Evolutionary conservation across 805 yeast genomes (phyloP), one percentile per base, ranked within the genome.

Genomic region (Isabelozyma rhagii): DNA sequence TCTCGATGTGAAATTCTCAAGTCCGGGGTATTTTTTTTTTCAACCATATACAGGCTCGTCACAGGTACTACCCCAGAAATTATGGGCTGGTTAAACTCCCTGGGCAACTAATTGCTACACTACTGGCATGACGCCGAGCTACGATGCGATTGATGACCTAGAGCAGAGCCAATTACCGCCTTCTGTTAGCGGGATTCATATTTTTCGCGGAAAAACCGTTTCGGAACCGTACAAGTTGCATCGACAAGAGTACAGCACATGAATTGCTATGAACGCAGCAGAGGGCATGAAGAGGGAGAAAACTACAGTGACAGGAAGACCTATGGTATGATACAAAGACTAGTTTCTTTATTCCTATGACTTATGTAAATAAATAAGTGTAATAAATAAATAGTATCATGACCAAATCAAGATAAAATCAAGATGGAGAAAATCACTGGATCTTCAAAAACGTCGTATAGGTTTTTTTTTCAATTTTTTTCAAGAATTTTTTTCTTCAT

Each of bases 11-110:
- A 85, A 63, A 62, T 85, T 87, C 61, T 83, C 84, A n/a, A 85
- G 84, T 58, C 83, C 73, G 72, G 84, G 85, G 62, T 84, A 85
- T 61, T 62, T 63, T 78, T 81, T 45, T 82, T 21, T 21, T 21
- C 25, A 21, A 21, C 25, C 5, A 21, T 21, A 21, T 21, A 21
- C 25, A 21, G 25, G 25, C 25, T 21, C 25, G 25, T 2, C 5
- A 21, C 25, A 21, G 25, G 25, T 4, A 21, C 25, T 21, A 21
- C 25, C 25, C 25, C 25, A 21, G 25, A 21, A 21, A 5, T 21
- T 6, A 6, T 21, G 25, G 25, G 25, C 25, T 21, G 25, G 25
- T 21, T 4, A 21, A 4, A 21, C 25, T 6, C 25, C 25, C 25
- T 3, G 25, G 25, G 4, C 25, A 21, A 21, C 25, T 21, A 21